These are phyloP conservation scores for Hypoxylon rickii DNA, from an alignment of 495 filamentous ascomycete species.

Conservation along the genomic window DNA sequence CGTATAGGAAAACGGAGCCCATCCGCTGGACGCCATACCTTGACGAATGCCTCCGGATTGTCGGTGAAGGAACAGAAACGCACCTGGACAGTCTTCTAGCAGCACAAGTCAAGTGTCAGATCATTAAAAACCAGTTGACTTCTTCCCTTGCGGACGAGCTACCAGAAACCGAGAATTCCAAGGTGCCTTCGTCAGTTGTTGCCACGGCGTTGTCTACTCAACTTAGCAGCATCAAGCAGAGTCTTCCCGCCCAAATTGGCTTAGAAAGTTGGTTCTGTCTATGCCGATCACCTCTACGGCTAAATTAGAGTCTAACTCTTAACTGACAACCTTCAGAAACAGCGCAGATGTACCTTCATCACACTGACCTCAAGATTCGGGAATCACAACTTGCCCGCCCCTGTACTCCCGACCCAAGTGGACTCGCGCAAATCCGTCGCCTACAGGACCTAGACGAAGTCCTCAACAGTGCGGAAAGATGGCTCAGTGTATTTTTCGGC, in stretches of 20 bases:
- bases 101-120: constrained; percentile 50
- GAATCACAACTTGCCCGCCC: constrained; percentile 9
- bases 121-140: constrained; percentile 37
- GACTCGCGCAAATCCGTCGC: constrained; percentile 22
- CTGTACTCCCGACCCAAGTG: constrained; percentile 12
- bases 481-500: constrained; percentile 43
- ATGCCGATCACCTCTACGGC: not conserved
- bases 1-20: constrained; percentile 48
- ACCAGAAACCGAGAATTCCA: constrained; percentile 7
- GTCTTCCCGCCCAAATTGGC: constrained; percentile 13
- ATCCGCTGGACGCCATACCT: constrained; percentile 57
- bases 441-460: constrained; percentile 25
- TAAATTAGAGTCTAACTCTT: not conserved
- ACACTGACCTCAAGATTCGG: constrained; percentile 21
- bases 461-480: constrained; percentile 46
- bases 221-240: constrained; percentile 22
- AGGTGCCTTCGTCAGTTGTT: constrained; percentile 3
- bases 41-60: constrained; percentile 51
- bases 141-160: constrained; percentile 1
- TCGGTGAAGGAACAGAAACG: constrained; percentile 49
- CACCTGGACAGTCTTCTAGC: constrained; percentile 51
- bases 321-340: constrained; percentile 10
- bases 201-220: constrained; percentile 18
- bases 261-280: constrained; percentile 23
- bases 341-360: constrained; percentile 18